Base-by-base conservation (phyloP, 345 rosid species). In the Gossypium anomalum region DNA sequence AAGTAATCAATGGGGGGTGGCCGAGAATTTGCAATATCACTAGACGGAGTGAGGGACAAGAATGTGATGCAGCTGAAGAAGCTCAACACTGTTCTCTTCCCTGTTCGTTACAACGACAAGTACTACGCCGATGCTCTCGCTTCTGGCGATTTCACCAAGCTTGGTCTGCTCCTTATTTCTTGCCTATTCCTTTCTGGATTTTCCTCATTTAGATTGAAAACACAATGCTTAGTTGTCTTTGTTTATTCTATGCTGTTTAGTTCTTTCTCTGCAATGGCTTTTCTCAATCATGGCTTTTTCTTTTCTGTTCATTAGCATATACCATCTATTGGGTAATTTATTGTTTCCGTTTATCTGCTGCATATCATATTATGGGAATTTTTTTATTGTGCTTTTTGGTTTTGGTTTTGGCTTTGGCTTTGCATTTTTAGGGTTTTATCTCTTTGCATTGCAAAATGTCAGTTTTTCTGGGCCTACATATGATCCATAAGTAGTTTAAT, bases 1-100 rank as follows among this genome's bases (percentile, higher is more conserved):
- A 9, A 13, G 12, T 17, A 49, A 49, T 2, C 4, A 48, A 94
- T 94, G 98, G 95, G 93, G 68, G 86, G 86, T 56, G 95, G 95
- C 52, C 83, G 95, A 34, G 94, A 84, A 73, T 86, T 84, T 73
- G 78, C 89, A 38, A 79, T 92, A 80, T 94, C 97, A 55, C 84
- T 94, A n/a, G 98, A 94, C 72, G 96, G 83, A 34, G 93, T 94
- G 72, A 88, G 98, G 74, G 98, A 94, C 87, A 94, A 94, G 89
- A 94, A 90, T 84, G 53, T 89, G 88, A 94, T 90, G 98, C 95
- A 88, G 89, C 93, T 92, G n/a, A 91, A 86, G 94, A 94, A 91
- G 81, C 96, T 94, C 83, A 94, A 94, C 78, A 83, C 88, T 20
- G 94, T 85, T 62, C 84, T 94, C 80, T 94, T 94, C 85, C 92